Base-by-base conservation (phyloP, 2,329 filamentous ascomycete species). In the Colletotrichum ledebouriae region DNA sequence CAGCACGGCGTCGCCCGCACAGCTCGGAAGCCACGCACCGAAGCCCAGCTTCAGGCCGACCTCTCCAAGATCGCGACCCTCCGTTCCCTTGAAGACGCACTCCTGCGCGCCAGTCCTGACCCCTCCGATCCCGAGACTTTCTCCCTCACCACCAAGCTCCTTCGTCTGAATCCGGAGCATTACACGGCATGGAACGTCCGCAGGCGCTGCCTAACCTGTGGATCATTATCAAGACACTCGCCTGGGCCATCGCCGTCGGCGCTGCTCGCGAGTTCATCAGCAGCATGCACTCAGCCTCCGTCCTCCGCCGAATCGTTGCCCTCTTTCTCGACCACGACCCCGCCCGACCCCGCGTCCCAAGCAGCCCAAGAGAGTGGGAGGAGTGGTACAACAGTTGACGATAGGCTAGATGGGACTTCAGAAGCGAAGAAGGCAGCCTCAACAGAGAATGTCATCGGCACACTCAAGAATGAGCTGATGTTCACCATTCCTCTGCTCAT, bases 101-200 rank as follows among this genome's bases (percentile, higher is more conserved):
- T 59, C 13, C 46, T 33, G 33, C 56, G 66, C 20, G 57, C 59
- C 61, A 57, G 52, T 29, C 66, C 55, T 46, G 46, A 34, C 34
- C 58, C 64, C 70, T 67, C 56, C 49, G 71, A 53, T 55, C 76
- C 67, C 72, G 83, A 88, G 63, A 86, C 89, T 46, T 87, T 94
- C 73, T 81, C 87, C 71, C 86, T 92, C 62, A 92, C 91, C 39
- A 90, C 91, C n/a, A 89, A 88, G 72, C 86, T 96, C 50, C 85
- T 95, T 61, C 86, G 86, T 53, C 86, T 90, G 74, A 97, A 97
- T 78, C 93, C 93, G 29, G 93, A 97, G 79, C 94, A 94, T 83
- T 96, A 96, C 82, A 95, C 93, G 64, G 87, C 94, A 86, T 97
- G 93, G 93, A 97, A 97, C 85, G 87, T 91, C 82, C 91, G 96